Percentiles rank a stretch among this genome's conserved stretches.
These are phyloP conservation scores for Xylaria polymorpha DNA, from an alignment of 2,329 filamentous ascomycete species.

Conservation along the genomic window DNA sequence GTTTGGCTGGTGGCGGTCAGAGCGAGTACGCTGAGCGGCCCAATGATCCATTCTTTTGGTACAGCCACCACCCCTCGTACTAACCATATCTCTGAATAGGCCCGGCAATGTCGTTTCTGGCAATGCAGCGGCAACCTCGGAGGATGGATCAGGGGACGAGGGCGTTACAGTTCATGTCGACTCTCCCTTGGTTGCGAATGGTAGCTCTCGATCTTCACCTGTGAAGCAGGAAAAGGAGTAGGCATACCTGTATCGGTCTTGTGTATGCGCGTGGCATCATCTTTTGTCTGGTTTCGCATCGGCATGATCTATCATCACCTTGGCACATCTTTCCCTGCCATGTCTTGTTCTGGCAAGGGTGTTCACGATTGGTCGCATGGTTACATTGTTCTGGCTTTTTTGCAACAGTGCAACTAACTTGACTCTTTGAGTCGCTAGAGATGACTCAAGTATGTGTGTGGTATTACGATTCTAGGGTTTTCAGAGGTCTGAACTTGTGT, in stretches of 20 bases:
- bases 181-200: constrained; percentile 56
- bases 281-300: constrained; percentile 47
- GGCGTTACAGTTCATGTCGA: constrained; percentile 66
- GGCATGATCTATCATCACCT: constrained; percentile 46
- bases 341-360: constrained; percentile 39
- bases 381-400: constrained; percentile 43
- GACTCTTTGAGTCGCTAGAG: constrained; percentile 43
- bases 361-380: constrained; percentile 41
- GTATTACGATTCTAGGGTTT: constrained; percentile 37
- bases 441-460: constrained; percentile 46
- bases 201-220: constrained; percentile 63
- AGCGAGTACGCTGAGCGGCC: constrained; percentile 41
- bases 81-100: constrained; percentile 55
- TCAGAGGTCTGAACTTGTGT: constrained; percentile 43
- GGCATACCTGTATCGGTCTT: constrained; percentile 36
- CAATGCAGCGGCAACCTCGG: constrained; percentile 56
- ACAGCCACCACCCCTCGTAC: constrained; percentile 24
- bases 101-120: constrained; percentile 56
- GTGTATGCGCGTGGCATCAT: constrained; percentile 43
- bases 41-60: constrained; percentile 7
- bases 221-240: constrained; percentile 57
- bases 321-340: constrained; percentile 43
- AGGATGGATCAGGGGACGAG: constrained; percentile 62
- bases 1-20: constrained; percentile 36
- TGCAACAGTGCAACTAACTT: constrained; percentile 40